Evolutionary conservation across 345 rosid genomes (phyloP).

Genomic region (Hibiscus mutabilis): DNA sequence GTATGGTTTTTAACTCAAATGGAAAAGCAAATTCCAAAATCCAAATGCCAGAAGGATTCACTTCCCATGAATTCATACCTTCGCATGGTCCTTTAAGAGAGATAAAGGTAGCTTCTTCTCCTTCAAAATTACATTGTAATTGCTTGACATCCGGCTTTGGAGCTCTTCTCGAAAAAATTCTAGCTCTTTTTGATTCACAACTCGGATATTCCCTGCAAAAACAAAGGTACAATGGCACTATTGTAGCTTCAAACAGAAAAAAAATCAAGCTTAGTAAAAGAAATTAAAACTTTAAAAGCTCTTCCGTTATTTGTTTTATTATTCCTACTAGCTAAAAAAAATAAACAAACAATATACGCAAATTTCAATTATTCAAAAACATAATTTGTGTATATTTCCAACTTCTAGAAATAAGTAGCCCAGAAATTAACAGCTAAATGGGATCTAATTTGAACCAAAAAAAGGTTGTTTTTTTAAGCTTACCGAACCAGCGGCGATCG

Average conservation of each 20-base stretch:
- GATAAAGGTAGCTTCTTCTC: slow-evolving; percentile 34
- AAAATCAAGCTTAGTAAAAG: too few relatives aligned
- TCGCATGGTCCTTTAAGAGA: slow-evolving; percentile 65
- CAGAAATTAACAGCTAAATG: background rate
- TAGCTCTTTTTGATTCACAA: slow-evolving; percentile 70
- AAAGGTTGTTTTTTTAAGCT: background rate
- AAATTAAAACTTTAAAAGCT: too few relatives aligned
- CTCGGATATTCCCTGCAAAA: slow-evolving; percentile 61
- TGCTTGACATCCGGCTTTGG: slow-evolving; percentile 51
- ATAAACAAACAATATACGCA: background rate
- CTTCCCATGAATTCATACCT: slow-evolving; percentile 32
- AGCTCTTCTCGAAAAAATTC: slow-evolving; percentile 78
- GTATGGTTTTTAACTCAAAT: background rate
- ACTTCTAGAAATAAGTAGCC: background rate
- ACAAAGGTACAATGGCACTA: background rate
- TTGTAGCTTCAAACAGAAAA: background rate
- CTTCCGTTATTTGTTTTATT: too few relatives aligned
- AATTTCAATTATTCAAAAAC: background rate
- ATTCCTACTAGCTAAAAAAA: background rate
- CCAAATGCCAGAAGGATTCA: background rate
- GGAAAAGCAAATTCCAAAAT: background rate
- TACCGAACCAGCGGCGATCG: slow-evolving; percentile 89
- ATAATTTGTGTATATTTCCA: background rate
- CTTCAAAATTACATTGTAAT: slow-evolving; percentile 70
- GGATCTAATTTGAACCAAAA: background rate